These are phyloP conservation scores for Panicum miliaceum DNA, from an alignment of 176 grass and related monocot species.

Conservation along the genomic window DNA sequence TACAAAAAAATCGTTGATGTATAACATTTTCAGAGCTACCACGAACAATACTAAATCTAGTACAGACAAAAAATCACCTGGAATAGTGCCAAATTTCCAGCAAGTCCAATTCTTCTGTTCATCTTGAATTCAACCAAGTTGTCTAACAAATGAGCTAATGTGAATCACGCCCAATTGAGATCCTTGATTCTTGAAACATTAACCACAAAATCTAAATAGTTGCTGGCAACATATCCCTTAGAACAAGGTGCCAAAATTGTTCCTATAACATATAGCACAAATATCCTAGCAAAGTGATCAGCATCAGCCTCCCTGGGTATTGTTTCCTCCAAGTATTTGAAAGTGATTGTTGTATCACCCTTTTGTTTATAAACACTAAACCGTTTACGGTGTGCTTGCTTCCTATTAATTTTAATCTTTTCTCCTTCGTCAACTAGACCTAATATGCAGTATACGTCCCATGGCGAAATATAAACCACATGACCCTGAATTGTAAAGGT, in stretches of 20 bases:
- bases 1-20: background rate
- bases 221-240: background rate
- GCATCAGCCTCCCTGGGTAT: no score
- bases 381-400: background rate
- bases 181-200: background rate
- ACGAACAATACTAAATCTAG: background rate
- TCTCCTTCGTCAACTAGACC: background rate
- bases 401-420: background rate
- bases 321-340: no score
- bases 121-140: background rate
- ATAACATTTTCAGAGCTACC: background rate
- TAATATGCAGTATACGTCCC: background rate
- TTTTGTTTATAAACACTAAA: no score
- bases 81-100: constrained; percentile 8
- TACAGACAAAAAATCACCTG: background rate
- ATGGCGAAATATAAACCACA: background rate
- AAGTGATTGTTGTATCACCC: no score
- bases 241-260: background rate
- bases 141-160: background rate
- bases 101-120: background rate
- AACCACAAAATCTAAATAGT: background rate
- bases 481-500: background rate
- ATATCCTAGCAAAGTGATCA: background rate
- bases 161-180: background rate
- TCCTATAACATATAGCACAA: background rate